phyloP scores from a whole-genome alignment of 805 yeast genomes.

The Scheffersomyces lignosus region DNA sequence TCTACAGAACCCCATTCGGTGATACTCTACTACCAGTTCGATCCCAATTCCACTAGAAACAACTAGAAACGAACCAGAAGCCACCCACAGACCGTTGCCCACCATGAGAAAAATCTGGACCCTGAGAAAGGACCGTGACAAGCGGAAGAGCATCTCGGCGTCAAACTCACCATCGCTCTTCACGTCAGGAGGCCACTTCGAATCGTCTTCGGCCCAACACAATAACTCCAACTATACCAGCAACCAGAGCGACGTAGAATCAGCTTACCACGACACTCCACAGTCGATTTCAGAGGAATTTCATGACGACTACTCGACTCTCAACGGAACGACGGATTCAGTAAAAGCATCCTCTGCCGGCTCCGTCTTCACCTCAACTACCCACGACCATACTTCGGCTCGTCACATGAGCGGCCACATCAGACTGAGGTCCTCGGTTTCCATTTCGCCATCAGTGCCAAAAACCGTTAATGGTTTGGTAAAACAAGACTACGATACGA shows the following conservation, averaged over 20 bases:
- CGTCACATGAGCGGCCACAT: no score
- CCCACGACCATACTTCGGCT: not conserved
- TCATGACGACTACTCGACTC: constrained; percentile 10
- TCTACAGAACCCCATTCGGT: no score
- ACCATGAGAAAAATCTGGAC: constrained; percentile 30
- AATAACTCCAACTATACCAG: no score
- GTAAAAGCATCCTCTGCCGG: no score
- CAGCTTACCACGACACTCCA: constrained; percentile 5
- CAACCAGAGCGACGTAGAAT: no score
- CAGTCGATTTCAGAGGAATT: constrained; percentile 6
- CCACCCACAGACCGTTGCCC: no score
- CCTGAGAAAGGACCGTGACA: constrained; percentile 25
- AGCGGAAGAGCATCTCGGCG: constrained; percentile 19
- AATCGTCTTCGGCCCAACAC: no score
- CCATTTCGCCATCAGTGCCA: not conserved
- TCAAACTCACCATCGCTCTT: not conserved
- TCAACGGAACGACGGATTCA: not conserved
- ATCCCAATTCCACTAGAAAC: no score
- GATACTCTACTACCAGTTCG: no score
- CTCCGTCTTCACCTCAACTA: not conserved
- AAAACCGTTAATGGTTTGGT: constrained; percentile 19
- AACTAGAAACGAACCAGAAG: no score
- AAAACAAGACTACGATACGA: constrained; percentile 32
- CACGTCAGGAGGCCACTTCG: no score
- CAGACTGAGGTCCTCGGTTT: not conserved